Percentiles rank a stretch among this genome's conserved stretches.
phyloP scores from a whole-genome alignment of 2,329 filamentous ascomycete species.

The Apiospora aurea region DNA sequence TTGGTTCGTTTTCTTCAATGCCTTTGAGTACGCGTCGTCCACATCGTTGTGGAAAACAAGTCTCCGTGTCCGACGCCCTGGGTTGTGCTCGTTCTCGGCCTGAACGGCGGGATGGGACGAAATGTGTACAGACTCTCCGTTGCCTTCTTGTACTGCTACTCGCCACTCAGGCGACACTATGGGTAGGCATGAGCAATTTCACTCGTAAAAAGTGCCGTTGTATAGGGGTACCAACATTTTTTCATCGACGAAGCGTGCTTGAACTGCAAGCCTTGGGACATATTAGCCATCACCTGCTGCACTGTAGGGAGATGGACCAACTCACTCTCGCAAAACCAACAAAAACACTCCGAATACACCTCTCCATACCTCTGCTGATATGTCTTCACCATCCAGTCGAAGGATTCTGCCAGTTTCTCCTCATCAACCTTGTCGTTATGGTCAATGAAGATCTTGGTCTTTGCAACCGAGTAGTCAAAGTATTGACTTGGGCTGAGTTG shows the following conservation, averaged over 20 bases:
- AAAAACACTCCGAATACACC: constrained; percentile 75
- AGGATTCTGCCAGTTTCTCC: constrained; percentile 63
- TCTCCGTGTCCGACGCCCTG: constrained; percentile 6
- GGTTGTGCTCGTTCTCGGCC: constrained; percentile 20
- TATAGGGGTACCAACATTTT: constrained; percentile 7
- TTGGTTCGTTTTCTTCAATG: constrained; percentile 23
- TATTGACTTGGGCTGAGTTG: constrained; percentile 70
- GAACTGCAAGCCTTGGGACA: constrained; percentile 21
- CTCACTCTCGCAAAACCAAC: constrained; percentile 78
- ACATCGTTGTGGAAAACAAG: constrained; percentile 27
- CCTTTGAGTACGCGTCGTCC: constrained; percentile 15
- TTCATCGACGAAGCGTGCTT: constrained; percentile 16
- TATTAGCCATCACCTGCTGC: not conserved
- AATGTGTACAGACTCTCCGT: constrained; percentile 20
- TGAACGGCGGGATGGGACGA: constrained; percentile 24
- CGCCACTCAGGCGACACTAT: not conserved
- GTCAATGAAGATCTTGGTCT: constrained; percentile 67
- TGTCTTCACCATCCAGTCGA: constrained; percentile 72
- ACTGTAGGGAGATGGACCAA: too few relatives aligned
- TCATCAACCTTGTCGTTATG: constrained; percentile 83
- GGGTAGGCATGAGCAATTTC: not conserved
- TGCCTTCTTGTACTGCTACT: constrained; percentile 5
- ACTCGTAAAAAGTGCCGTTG: not conserved
- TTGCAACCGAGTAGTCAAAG: constrained; percentile 58
- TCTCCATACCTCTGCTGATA: constrained; percentile 69